Base-by-base conservation (phyloP, 169 alveolate species). In the Plasmodium malariae region DNA sequence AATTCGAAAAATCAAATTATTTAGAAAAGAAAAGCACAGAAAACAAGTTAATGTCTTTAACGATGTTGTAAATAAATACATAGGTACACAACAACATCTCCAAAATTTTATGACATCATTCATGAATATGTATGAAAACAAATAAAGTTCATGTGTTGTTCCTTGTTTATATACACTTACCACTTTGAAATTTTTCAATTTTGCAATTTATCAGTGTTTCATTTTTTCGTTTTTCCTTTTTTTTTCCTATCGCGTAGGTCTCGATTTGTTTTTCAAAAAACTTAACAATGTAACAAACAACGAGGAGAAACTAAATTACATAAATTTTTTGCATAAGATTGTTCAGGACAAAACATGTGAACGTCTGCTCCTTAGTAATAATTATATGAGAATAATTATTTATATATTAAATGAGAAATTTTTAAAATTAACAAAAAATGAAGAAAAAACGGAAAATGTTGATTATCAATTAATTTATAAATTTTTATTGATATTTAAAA, bases 401-500 rank as follows among this genome's bases (percentile, higher is more conserved):
- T 86, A 86, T 43, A n/a, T 86, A 7, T 72, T 86, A 54, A 86
- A 86, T 71, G 92, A 86, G 24, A 68, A 55, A 40, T 55, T 69
- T 57, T 37, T 71, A 43, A 19, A 37, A 2, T 11, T 86, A 30
- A 68, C 36, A 69, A 86, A 86, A 54, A 60, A 86, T n/a, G 92
- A 86, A 63, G 67, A 71, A 26, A 69, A 63, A 86, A 69, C 54
- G 69, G 87, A 86, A 3, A 30, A 51, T 11, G 28, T 68, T 3
- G 92, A 86, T 55, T 86, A 86, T 37, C 69, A 86, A 51, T 70
- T 86, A 54, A 86, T 86, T n/a, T 86, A 86, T 63, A 86, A 59
- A 71, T 24, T 86, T 0, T 40, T 86, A 12, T 74, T 86, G 59
- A 86, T 86, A 57, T 86, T 86, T 55, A 86, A 86, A 9, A 86